Evolutionary conservation across 2,329 filamentous ascomycete genomes (phyloP), one percentile per base, ranked within the genome.

Genomic region (Teratosphaeria viscida): DNA sequence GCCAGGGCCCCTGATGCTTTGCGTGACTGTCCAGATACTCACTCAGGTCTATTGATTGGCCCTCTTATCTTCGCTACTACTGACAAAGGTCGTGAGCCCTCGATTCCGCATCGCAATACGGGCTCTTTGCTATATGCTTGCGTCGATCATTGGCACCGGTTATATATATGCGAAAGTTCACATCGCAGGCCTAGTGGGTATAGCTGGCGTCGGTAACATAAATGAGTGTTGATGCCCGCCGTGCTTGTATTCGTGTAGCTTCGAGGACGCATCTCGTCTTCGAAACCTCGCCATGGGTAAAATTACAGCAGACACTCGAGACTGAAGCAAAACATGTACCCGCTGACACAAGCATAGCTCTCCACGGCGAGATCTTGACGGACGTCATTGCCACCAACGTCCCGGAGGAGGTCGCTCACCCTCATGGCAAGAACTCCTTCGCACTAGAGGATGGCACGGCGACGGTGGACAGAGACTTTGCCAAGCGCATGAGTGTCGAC

Each of bases 371-470:
- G 8, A 27, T 61, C 34, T 77, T 82, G 19, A 79, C 80, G 4
- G 63, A 84, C 23, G 76, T 83, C 47, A 79, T 66, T 52, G 59
- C 63, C 3, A 61, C 63, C 10, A 35, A 57, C 1, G 49, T 61
- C 5, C 62, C 66, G 8, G 35, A 35, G 3, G 65, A 62, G 32
- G 58, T 65, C 14, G 60, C 60, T 4, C 47, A 63, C 14, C 61
- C 61, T 8, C 62, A 63, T 60, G 60, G 61, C 39, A 61, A 58
- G 16, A 64, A 60, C 26, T 56, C 35, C 54, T 62, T 66, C 53
- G 59, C 63, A 7, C 37, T 67, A 12, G 64, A 65, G 47, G 58
- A 65, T 62, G 60, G 65, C 39, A 57, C 34, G 3, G 61, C 60
- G 26, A 61, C 64, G 11, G 23, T 52, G 1, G 62, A 65, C 32